Base-by-base conservation (phyloP, 768 basidiomycete species). In the Agrocybe pediades region DNA sequence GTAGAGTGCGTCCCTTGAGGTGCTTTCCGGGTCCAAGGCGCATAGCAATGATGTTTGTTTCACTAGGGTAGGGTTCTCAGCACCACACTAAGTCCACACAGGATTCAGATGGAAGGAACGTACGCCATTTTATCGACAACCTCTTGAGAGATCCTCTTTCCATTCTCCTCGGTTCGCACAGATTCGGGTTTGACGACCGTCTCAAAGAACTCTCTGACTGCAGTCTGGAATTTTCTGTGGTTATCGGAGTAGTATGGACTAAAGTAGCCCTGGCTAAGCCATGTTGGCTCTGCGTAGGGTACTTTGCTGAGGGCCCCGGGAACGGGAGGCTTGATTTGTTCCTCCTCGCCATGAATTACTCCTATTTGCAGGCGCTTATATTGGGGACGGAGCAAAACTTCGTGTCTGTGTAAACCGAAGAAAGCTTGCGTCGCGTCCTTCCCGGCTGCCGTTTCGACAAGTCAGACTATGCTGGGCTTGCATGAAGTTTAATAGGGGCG, bases 1-100 rank as follows among this genome's bases (percentile, higher is more conserved):
- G 84, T 1, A 97, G 71, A 9, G 74, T 82, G 33, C 83, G 79
- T 0, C 94, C 92, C 65, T 89, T 74, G 19, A 97, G 80, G 65
- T 95, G 92, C 68, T 92, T 91, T 17, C 91, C 92, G 2, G 93
- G 94, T 1, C 95, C 95, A 48, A 95, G 78, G 4, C 94, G 84
- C 93, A 97, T 95, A 6, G 90, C 87, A 46, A 92, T 85, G 40
- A 95, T 76, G 68, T 92, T 88, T 54, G 78, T 71, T 60, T 87
- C 86, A 20, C 92, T 93, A 61, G 17, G 21, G 1, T 93, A 61
- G 13, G 33, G 3, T 21, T 29, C 16, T 36, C 3, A 24, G 11
- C 17, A 26, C 16, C 9, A 26, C n/a, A 25, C 5, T 23, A 20
- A 9, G 5, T 3, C 8, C 26, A 21, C 39, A 20, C n/a, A 15